Conservation (phyloP, 1,284 basidiomycete species). For the Cryptococcus deneoformans region DNA sequence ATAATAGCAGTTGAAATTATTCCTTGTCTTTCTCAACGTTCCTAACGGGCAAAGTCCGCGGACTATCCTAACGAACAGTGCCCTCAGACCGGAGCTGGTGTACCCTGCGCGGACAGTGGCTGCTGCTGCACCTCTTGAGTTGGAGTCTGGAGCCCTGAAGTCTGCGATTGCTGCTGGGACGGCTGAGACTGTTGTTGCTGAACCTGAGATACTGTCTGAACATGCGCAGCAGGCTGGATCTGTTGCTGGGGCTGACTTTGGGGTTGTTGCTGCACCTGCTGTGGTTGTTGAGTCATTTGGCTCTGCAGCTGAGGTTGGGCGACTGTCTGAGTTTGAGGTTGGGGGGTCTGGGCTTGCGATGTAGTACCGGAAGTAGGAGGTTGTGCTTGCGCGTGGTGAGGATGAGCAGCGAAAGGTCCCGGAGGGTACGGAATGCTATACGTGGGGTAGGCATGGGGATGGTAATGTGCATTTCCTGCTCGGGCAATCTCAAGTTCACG, state of each 20-base stretch:
- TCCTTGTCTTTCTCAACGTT: no score
- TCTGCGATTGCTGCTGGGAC: no score
- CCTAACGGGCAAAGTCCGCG: no score
- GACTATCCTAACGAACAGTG: no score
- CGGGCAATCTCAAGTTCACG: slow-evolving; percentile 58
- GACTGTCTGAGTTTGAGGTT: not conserved
- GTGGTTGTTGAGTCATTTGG: slow-evolving; percentile 1
- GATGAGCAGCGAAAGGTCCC: not conserved
- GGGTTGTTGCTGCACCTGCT: not conserved
- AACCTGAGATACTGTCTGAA: not conserved
- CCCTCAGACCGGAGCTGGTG: not conserved
- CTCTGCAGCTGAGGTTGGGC: not conserved
- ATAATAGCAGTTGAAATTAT: no score
- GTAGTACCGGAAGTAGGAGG: not conserved
- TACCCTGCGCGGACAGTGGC: not conserved
- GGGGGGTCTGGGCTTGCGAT: not conserved
- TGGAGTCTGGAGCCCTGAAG: no score
- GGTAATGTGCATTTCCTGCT: slow-evolving; percentile 12
- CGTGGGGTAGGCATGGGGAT: not conserved
- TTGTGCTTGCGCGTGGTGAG: not conserved
- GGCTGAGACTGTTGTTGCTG: not conserved
- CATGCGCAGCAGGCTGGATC: not conserved
- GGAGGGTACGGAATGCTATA: not conserved
- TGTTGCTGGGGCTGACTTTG: not conserved
- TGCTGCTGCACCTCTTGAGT: no score